Evolutionary conservation across 257 asterid genomes (phyloP), one percentile per base, ranked within the genome.

Genomic region (Nyctanthes arbortristis): DNA sequence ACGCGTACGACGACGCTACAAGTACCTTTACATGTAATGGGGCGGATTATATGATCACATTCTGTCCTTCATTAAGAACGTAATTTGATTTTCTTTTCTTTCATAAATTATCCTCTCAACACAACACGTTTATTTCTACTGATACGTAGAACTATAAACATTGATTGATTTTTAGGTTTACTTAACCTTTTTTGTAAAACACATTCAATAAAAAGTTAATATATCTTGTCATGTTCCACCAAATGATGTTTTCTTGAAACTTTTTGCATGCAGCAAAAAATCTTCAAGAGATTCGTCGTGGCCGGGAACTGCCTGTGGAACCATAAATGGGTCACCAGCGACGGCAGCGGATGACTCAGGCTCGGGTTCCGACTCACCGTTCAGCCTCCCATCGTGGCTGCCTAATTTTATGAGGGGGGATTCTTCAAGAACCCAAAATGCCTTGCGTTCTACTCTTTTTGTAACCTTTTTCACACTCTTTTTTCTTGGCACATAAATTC

Each of bases 221-320:
- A n/a, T n/a, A 20, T 49, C 13, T 18, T 49, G 4, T 29, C 8
- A 7, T 49, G 58, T 7, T 18, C 18, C 58, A 49, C 22, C 22
- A 7, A 2, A 20, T 49, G 58, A 22, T 20, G 29, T 52, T 52
- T 22, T 52, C 58, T 20, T 18, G 24, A 28, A 22, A 52, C 5
- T 52, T 18, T 49, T 62, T 66, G 22, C 54, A 0, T 73, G 82
- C 92, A 88, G 97, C 71, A 95, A 81, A 62, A 91, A 89, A 66
- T 91, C 97, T 30, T 84, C 95, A 11, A 79, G 71, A 57, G 91
- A 81, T 13, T 63, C 87, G 56, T 75, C 85, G 16, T 37, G 73
- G 8, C 68, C 82, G 0, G 34, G 61, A 1, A 13, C 58, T 25
- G 49, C 80, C 63, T 63, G 5, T 1, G 71, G 34, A 47, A 31